These are phyloP conservation scores for Neonectria punicea DNA, from an alignment of 2,329 filamentous ascomycete species.

Conservation along the genomic window DNA sequence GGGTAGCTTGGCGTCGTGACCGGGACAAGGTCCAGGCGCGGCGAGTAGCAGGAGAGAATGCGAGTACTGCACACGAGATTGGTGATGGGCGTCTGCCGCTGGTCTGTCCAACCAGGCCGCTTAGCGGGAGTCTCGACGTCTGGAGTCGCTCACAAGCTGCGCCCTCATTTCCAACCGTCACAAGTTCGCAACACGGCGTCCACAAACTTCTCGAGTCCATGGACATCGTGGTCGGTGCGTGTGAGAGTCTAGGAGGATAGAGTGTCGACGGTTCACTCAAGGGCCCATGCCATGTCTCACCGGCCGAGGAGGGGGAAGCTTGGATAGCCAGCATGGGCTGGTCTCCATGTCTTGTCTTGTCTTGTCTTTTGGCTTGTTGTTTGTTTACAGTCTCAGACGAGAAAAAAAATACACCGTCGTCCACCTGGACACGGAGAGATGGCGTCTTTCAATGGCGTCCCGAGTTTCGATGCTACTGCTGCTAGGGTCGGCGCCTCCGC, in stretches of 20 bases:
- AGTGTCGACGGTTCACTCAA: slow-evolving; percentile 33
- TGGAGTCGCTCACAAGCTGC: slow-evolving; percentile 32
- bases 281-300: slow-evolving; percentile 40
- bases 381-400: slow-evolving; percentile 37
- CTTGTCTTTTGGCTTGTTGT: slow-evolving; percentile 34
- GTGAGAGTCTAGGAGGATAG: slow-evolving; percentile 23
- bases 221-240: slow-evolving; percentile 22
- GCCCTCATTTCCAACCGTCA: slow-evolving; percentile 39
- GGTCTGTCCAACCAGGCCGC: slow-evolving; percentile 26
- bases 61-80: slow-evolving; percentile 42
- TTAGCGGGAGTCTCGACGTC: slow-evolving; percentile 20
- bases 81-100: slow-evolving; percentile 38
- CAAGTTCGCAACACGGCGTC: slow-evolving; percentile 15
- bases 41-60: slow-evolving; percentile 41
- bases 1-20: slow-evolving; percentile 37
- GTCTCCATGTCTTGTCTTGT: slow-evolving; percentile 21
- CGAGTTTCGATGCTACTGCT: slow-evolving; percentile 24
- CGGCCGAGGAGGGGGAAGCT: slow-evolving; percentile 23
- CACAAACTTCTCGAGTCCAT: slow-evolving; percentile 9
- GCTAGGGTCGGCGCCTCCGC: slow-evolving; percentile 23
- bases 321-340: slow-evolving; percentile 25
- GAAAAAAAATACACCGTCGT: slow-evolving; percentile 23
- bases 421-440: slow-evolving; percentile 26
- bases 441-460: slow-evolving; percentile 12
- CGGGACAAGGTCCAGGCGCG: slow-evolving; percentile 35